These are phyloP conservation scores for Candida sp. DNA, from an alignment of 1,139 yeast species.

Conservation along the genomic window DNA sequence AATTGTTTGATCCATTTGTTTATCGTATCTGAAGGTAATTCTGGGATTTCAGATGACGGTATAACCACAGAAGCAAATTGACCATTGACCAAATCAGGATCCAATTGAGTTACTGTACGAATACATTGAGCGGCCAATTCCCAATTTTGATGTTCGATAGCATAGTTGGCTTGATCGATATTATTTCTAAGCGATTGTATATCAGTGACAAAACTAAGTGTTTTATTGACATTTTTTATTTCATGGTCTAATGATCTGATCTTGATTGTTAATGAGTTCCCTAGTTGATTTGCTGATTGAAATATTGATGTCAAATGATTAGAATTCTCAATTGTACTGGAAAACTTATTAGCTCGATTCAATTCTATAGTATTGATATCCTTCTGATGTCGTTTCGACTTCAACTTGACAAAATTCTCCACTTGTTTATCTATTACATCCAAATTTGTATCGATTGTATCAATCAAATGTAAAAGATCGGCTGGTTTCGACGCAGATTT, in stretches of 20 bases:
- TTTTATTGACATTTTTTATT: constrained; percentile 60
- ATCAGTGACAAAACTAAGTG: constrained; percentile 62
- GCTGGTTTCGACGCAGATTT: constrained; percentile 10
- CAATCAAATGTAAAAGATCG: constrained; percentile 12
- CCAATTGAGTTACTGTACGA: constrained; percentile 44
- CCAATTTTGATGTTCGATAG: constrained; percentile 70
- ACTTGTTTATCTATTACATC: constrained; percentile 16
- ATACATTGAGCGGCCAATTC: constrained; percentile 68
- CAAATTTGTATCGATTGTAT: constrained; percentile 11
- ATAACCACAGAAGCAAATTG: constrained; percentile 77
- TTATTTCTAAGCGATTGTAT: constrained; percentile 63
- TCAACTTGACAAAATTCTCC: constrained; percentile 20
- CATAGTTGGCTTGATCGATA: constrained; percentile 63
- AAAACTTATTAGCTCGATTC: constrained; percentile 34
- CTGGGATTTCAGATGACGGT: constrained; percentile 92
- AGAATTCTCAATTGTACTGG: constrained; percentile 35
- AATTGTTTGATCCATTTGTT: constrained; percentile 57
- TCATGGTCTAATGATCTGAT: constrained; percentile 72
- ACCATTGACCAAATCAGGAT: constrained; percentile 54
- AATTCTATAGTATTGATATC: constrained; percentile 36
- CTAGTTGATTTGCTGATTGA: constrained; percentile 61
- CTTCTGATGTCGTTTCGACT: constrained; percentile 31
- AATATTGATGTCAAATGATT: constrained; percentile 49
- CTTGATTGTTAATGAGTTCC: constrained; percentile 63
- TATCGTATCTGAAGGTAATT: constrained; percentile 61